phyloP scores from a whole-genome alignment of 805 yeast species.

The Sugiyamaella floridensis region DNA sequence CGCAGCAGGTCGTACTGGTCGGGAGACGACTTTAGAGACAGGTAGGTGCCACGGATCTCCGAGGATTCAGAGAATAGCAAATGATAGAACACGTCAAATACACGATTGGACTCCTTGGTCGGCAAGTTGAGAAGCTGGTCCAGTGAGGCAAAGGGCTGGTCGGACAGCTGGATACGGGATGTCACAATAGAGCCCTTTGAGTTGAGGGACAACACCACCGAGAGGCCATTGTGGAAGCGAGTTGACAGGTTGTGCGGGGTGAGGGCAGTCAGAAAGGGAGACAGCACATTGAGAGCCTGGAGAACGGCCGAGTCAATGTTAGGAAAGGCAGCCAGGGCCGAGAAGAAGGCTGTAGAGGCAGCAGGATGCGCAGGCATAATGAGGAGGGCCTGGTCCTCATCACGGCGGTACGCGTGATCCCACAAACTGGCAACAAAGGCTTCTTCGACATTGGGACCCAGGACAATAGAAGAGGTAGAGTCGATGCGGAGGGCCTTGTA shows the following conservation, averaged over 20 bases:
- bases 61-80: conserved; percentile 29
- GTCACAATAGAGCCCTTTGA: conserved; percentile 28
- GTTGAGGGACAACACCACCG: conserved; percentile 28
- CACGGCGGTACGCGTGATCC: conserved; percentile 35
- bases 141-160: conserved; percentile 26
- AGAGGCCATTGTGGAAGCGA: conserved; percentile 30
- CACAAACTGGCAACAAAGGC: conserved; percentile 30
- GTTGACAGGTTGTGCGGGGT: conserved; percentile 31
- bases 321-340: conserved; percentile 31
- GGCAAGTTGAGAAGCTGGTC: conserved; percentile 29
- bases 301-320: conserved; percentile 29
- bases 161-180: conserved; percentile 25
- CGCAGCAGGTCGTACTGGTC: conserved; percentile 27
- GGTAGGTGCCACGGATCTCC: conserved; percentile 23
- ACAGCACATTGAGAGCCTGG: conserved; percentile 31
- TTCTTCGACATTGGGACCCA: conserved; percentile 30
- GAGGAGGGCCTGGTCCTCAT: conserved; percentile 35
- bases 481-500: conserved; percentile 26
- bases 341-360: conserved; percentile 27
- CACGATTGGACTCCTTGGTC: conserved; percentile 22
- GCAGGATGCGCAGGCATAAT: conserved; percentile 28
- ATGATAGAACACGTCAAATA: conserved; percentile 34
- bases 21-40: conserved; percentile 26
- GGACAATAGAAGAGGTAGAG: conserved; percentile 25
- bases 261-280: conserved; percentile 34